phyloP scores from a whole-genome alignment of 768 basidiomycete species.

The Mycena galericulata region DNA sequence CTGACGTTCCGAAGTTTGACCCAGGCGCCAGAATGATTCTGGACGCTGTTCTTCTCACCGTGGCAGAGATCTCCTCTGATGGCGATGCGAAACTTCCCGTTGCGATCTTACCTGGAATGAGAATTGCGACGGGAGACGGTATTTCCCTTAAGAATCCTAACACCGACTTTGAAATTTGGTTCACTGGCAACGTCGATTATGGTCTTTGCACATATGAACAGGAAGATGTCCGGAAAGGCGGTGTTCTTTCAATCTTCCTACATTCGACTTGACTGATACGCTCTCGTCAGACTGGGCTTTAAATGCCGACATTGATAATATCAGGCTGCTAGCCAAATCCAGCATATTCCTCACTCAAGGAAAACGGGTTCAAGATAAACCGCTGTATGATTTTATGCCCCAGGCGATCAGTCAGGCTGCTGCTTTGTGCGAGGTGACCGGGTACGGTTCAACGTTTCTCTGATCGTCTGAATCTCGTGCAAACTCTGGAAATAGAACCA shows the following conservation, averaged over 20 bases:
- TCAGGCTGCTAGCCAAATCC: not conserved
- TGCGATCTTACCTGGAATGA: not conserved
- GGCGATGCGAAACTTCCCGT: not conserved
- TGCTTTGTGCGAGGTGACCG: conserved; percentile 1
- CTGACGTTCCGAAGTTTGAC: not conserved
- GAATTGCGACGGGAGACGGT: not conserved
- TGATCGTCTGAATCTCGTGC: not conserved
- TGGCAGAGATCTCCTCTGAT: not conserved
- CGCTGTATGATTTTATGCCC: not conserved
- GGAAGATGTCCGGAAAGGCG: not conserved
- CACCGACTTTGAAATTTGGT: not conserved
- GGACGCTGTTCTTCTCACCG: not conserved
- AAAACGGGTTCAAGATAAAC: not conserved
- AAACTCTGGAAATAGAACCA: not conserved
- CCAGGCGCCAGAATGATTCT: not conserved
- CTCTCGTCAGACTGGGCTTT: not conserved
- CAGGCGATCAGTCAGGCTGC: not conserved
- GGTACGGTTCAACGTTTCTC: not conserved
- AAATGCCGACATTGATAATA: not conserved
- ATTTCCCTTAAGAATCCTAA: not conserved
- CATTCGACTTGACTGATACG: not conserved
- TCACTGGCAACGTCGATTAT: not conserved
- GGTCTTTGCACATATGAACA: conserved; percentile 1
- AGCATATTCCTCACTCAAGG: not conserved
- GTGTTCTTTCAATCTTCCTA: not conserved